Evolutionary conservation across 202 grass and related monocot species (phyloP), one percentile per base, ranked within the genome.

Genomic region (Schoenoplectus triqueter): DNA sequence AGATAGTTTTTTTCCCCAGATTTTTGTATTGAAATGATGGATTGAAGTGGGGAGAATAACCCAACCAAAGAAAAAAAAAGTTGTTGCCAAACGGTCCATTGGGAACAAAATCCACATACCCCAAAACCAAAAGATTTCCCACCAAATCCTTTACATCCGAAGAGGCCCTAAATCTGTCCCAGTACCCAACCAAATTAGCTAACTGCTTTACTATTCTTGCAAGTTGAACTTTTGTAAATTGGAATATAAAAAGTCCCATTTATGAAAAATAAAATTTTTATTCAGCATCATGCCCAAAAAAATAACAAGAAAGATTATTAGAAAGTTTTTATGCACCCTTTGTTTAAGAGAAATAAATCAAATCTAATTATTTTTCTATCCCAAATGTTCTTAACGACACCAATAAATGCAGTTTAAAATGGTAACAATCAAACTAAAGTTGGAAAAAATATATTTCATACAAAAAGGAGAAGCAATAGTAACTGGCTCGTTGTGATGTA

Each of bases 121-220:
- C 31, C 31, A 31, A 31, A 31, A 31, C 31, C 31, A 31, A 31
- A 31, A 31, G 31, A 31, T 31, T 31, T 31, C 31, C 31, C 31
- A 31, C 31, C 31, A 31, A 31, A 31, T 31, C 31, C 31, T 31
- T 31, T 31, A 31, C 31, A 31, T 31, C 31, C 31, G 31, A 31
- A 31, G 31, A 31, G 31, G 10, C 54, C 13, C 60, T 6, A 31
- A 31, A 51, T 73, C 6, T 41, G 21, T 40, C 20, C 2, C 13
- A 41, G 31, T 78, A 31, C 52, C 21, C 52, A 78, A 78, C 9
- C 18, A 78, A 78, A 78, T 39, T 41, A 60, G 13, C 51, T 59
- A 78, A 78, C 59, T 78, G 22, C 74, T 51, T 21, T 73, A 20
- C 11, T 2, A 40, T 57, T 20, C 54, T 78, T 20, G 8, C 4